Evolutionary conservation across 139 green algal genomes (phyloP), one percentile per base, ranked within the genome.

Genomic region (Coccomyxa sp.): DNA sequence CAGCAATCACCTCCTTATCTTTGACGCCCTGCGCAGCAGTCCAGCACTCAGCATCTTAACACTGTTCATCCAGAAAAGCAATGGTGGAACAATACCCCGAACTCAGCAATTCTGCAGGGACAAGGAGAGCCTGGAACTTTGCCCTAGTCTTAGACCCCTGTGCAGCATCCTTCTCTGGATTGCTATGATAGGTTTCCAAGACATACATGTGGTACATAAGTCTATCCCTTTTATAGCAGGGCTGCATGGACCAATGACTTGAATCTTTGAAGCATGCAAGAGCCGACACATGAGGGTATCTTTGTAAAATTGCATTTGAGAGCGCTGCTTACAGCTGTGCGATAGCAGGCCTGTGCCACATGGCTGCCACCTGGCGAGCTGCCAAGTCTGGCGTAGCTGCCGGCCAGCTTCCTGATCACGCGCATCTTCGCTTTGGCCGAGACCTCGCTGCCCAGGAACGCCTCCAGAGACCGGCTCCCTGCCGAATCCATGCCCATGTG

Each of bases 401-500:
- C 84, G 1, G 39, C 27, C 79, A 94, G 80, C 70, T 81, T 82
- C 14, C 39, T 8, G 68, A 93, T 64, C 73, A 93, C 74, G 75
- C 73, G 35, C 37, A 77, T 71, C 41, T 86, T 87, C 16, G 82
- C 68, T 81, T 92, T 90, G 44, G 74, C 34, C 9, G 77, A 36
- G 2, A 86, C 75, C 73, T 69, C 27, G 55, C 86, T 27, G 77
- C 83, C 40, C 55, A 88, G 58, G 82, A 79, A 69, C 8, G 79
- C 76, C 33, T 79, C 89, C 78, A 95, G 44, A 31, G 89, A 89
- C 0, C 92, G 83, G 81, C 86, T 92, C 71, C 91, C 90, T 0
- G 78, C 86, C 0, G 86, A 73, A 80, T 95, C 90, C 0, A 73
- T 54, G 0, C 86, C 90, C 37, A 84, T 44, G 14, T 70, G 70